These are phyloP conservation scores for Trichosporon inkin DNA, from an alignment of 1,284 basidiomycete species.

Conservation along the genomic window DNA sequence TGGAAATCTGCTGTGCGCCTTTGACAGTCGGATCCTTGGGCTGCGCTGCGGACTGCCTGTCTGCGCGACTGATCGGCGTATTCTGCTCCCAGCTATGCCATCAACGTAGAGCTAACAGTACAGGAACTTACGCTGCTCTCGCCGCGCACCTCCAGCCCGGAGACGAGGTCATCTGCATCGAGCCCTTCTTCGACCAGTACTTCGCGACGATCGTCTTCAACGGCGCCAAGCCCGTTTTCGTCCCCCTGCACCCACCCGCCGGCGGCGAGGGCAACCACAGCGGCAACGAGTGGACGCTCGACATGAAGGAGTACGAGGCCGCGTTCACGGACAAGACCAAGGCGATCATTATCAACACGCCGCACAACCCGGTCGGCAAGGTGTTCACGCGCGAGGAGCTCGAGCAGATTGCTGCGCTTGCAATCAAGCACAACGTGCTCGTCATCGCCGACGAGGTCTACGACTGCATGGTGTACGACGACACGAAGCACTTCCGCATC, in stretches of 20 bases:
- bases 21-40: neutral
- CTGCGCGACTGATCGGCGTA: neutral
- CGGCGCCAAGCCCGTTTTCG: slow-evolving; percentile 85
- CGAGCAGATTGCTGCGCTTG: slow-evolving; percentile 74
- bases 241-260: slow-evolving; percentile 82
- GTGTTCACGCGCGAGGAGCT: slow-evolving; percentile 84
- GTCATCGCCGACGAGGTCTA: slow-evolving; percentile 99
- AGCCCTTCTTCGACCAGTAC: slow-evolving; percentile 98
- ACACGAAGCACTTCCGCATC: slow-evolving; percentile 81
- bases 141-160: slow-evolving; percentile 80
- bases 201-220: slow-evolving; percentile 88
- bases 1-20: slow-evolving; percentile 1
- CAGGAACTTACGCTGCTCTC: slow-evolving; percentile 86
- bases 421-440: slow-evolving; percentile 86
- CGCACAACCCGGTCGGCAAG: slow-evolving; percentile 94
- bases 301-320: slow-evolving; percentile 75
- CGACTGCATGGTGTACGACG: slow-evolving; percentile 87
- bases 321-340: slow-evolving; percentile 83
- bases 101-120: neutral
- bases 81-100: neutral
- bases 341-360: slow-evolving; percentile 90
- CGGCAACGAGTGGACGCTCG: slow-evolving; percentile 74
- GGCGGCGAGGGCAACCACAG: slow-evolving; percentile 59
- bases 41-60: neutral
- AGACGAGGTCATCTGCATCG: slow-evolving; percentile 98